phyloP scores from a whole-genome alignment of 2,329 filamentous ascomycete species.

The Fonsecaea nubica region DNA sequence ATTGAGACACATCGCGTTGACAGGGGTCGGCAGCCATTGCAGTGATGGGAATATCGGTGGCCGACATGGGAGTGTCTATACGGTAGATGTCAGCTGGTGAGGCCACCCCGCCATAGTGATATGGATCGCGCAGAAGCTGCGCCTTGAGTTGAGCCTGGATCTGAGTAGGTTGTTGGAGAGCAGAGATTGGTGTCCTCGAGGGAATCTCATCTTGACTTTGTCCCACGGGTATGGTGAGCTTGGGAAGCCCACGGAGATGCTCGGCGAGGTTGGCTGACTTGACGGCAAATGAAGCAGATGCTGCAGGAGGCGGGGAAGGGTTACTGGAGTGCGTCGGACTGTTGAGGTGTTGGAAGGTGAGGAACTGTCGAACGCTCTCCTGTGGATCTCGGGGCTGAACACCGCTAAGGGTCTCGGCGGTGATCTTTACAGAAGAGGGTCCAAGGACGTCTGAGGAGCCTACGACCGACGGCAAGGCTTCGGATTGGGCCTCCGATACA shows the following conservation, averaged over 20 bases:
- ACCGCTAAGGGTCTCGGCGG: conserved; percentile 73
- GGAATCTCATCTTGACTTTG: conserved; percentile 39
- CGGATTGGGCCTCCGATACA: conserved; percentile 68
- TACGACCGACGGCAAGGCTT: conserved; percentile 83
- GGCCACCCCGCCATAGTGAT: conserved; percentile 41
- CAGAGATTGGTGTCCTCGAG: conserved; percentile 43
- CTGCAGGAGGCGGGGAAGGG: conserved; percentile 55
- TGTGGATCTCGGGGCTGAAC: conserved; percentile 79
- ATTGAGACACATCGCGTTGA: conserved; percentile 81
- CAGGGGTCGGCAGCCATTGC: conserved; percentile 73
- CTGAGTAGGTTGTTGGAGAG: conserved; percentile 39
- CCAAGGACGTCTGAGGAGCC: conserved; percentile 92
- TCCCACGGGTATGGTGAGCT: conserved; percentile 61
- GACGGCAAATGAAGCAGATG: conserved; percentile 42
- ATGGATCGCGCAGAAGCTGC: conserved; percentile 58
- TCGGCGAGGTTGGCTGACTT: conserved; percentile 48
- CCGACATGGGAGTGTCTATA: conserved; percentile 85
- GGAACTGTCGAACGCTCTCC: conserved; percentile 90
- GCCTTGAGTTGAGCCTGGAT: conserved; percentile 43
- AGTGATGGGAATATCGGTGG: conserved; percentile 86
- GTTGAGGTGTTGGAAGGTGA: conserved; percentile 75
- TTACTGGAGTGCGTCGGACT: conserved; percentile 60
- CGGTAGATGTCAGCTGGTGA: conserved; percentile 72
- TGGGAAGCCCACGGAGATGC: conserved; percentile 63
- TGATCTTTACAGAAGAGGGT: conserved; percentile 71